Base-by-base conservation (phyloP, 192 early-diverging fungal genomes). In the Coemansia sp. region DNA sequence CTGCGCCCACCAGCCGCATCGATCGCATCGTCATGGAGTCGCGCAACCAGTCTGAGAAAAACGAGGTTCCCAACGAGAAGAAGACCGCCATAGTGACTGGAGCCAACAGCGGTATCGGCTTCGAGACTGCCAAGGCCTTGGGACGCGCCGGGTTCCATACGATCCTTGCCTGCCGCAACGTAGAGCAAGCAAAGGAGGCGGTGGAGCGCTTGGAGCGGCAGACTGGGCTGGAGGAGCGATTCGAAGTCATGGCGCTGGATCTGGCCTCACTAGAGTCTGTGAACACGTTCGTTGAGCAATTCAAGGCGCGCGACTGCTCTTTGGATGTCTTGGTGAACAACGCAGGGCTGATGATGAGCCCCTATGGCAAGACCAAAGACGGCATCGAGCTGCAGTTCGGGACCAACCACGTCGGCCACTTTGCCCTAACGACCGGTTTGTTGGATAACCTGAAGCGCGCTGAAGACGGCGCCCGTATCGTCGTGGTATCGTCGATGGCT, bases 381-480 rank as follows among this genome's bases (percentile, higher is more conserved):
- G 87, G 85, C 21, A 86, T 91, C n/a, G 91, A 91, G 77, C 37
- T 73, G 61, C 89, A 91, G 68, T 87, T 90, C 46, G 84, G 81
- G 10, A 88, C 86, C 17, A 92, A 92, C 82, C 88, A 91, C 48
- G 61, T 92, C 32, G 89, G 82, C 36, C 85, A 83, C 32, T 82
- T 78, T 66, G 69, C 64, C 0, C 71, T 87, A 53, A 85, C 76
- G 15, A 69, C 34, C 2, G 63, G 74, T 0, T 66, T 86, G 25
- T 48, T 76, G 5, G 69, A 75, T 19, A 10, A 42, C 21, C 75
- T 76, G 46, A 70, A 73, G 38, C 39, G 39, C 0, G 73, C 73
- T 2, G 25, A 58, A 19, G 72, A 74, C 25, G 61, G 70, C 0
- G 67, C 77, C 0, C 80, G 78, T 14, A 39, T 82, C 2, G 70